A percentile compares a stretch with the other conserved stretches of the same genome.
phyloP scores from a whole-genome alignment of 768 basidiomycete species.

The Xanthoconium stramineum region DNA sequence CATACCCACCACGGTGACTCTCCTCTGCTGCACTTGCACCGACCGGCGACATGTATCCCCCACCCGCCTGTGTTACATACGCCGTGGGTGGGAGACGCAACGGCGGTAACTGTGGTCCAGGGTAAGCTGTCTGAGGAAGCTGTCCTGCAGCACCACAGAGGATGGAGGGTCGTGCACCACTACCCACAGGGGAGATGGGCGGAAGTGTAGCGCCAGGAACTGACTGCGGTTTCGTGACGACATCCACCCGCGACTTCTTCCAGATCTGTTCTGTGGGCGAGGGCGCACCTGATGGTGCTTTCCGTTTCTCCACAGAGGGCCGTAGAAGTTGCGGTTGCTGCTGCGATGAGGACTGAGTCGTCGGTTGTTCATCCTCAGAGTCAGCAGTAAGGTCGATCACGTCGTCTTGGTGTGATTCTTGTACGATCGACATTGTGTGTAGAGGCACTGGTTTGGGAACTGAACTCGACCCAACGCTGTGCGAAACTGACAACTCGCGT shows the following conservation, averaged over 20 bases:
- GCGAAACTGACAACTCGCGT: slow-evolving; percentile 68
- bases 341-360: slow-evolving; percentile 21
- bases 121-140: slow-evolving; percentile 17
- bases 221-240: slow-evolving; percentile 10
- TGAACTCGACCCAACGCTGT: slow-evolving; percentile 42
- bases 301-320: slow-evolving; percentile 53
- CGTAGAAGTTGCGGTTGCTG: slow-evolving; percentile 30
- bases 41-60: slow-evolving; percentile 23
- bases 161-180: slow-evolving; percentile 9
- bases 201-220: slow-evolving; percentile 12
- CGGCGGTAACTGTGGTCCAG: slow-evolving; percentile 26
- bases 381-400: slow-evolving; percentile 87
- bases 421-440: slow-evolving; percentile 14
- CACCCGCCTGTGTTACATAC: slow-evolving; percentile 19
- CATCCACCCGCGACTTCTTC: slow-evolving; percentile 59
- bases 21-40: slow-evolving; percentile 16
- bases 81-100: slow-evolving; percentile 22
- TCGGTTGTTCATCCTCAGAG: slow-evolving; percentile 65
- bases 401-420: slow-evolving; percentile 38
- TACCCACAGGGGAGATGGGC: slow-evolving; percentile 25
- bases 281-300: slow-evolving; percentile 45
- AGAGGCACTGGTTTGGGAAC: slow-evolving; percentile 27
- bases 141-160: slow-evolving; percentile 16
- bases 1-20: slow-evolving; percentile 21
- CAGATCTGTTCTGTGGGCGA: slow-evolving; percentile 67